These are phyloP conservation scores for Mesotaenium endlicherianum DNA, from an alignment of 139 green algal genomes.

Conservation along the genomic window DNA sequence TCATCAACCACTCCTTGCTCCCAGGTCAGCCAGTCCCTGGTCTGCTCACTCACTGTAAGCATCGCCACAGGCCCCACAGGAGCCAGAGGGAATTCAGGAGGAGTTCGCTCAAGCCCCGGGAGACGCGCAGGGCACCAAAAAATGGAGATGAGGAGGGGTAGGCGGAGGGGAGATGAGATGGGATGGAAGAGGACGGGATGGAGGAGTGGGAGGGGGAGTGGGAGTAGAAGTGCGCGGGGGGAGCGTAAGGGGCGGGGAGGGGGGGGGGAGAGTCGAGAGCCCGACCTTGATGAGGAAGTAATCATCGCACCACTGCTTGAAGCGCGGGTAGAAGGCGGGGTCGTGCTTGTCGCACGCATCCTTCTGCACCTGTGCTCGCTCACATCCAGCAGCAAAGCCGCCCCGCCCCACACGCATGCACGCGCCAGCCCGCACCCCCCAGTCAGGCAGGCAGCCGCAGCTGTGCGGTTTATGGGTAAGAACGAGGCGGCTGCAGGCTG, in stretches of 20 bases:
- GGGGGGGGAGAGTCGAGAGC: background rate
- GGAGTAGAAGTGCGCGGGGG: background rate
- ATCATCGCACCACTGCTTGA: conserved; percentile 95
- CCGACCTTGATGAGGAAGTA: conserved; percentile 91
- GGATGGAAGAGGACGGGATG: background rate
- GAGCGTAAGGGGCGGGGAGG: background rate
- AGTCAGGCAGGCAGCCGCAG: too few species aligned
- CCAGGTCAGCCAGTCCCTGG: too few species aligned
- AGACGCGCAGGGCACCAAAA: too few species aligned
- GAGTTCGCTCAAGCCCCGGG: too few species aligned
- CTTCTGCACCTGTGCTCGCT: conserved; percentile 51
- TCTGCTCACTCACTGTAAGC: too few species aligned
- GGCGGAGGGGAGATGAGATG: background rate
- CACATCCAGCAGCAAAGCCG: background rate
- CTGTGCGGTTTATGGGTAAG: too few species aligned
- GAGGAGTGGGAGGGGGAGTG: background rate
- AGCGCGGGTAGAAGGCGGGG: conserved; percentile 84
- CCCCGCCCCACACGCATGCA: background rate
- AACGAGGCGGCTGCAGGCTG: too few species aligned
- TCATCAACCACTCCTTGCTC: too few species aligned
- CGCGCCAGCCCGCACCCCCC: background rate
- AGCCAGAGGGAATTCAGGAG: too few species aligned
- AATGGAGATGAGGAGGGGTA: too few species aligned
- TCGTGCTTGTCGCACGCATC: conserved; percentile 89
- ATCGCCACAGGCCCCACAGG: too few species aligned